A percentile compares a stretch with the other conserved stretches of the same genome.
These are phyloP conservation scores for Boletus hoseneyae DNA, from an alignment of 1,284 basidiomycete species.

Conservation along the genomic window DNA sequence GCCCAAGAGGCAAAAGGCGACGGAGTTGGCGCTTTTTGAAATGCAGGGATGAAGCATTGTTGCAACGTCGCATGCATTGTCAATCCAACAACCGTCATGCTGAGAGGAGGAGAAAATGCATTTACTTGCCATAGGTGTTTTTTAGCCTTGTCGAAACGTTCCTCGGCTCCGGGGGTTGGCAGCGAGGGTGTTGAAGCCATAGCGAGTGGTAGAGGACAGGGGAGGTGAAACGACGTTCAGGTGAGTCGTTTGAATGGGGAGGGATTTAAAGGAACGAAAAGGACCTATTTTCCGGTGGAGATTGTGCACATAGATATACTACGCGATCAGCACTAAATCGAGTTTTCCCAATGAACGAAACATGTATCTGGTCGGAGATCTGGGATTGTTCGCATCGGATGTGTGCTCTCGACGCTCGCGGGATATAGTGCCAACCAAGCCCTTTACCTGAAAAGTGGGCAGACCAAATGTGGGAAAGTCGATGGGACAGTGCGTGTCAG, in stretches of 20 bases:
- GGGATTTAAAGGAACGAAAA: slow-evolving; percentile 34
- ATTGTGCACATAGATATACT: slow-evolving; percentile 41
- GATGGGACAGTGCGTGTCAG: slow-evolving; percentile 28
- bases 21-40: slow-evolving; percentile 19
- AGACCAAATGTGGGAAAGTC: slow-evolving; percentile 34
- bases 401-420: slow-evolving; percentile 37
- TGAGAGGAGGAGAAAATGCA: slow-evolving; percentile 7
- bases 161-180: slow-evolving; percentile 23
- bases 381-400: slow-evolving; percentile 34
- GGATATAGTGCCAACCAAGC: slow-evolving; percentile 36
- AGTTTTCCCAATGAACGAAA: slow-evolving; percentile 37
- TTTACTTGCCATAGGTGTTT: slow-evolving; percentile 34
- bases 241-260: slow-evolving; percentile 22
- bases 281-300: slow-evolving; percentile 33
- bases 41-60: slow-evolving; percentile 10
- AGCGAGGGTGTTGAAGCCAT: slow-evolving; percentile 29
- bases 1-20: slow-evolving; percentile 11
- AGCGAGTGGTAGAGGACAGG: slow-evolving; percentile 20
- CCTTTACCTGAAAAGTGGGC: slow-evolving; percentile 33
- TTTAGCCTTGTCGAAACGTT: slow-evolving; percentile 36
- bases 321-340: slow-evolving; percentile 39
- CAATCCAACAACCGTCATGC: slow-evolving; percentile 2
- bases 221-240: slow-evolving; percentile 25
- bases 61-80: slow-evolving; percentile 13
- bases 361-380: slow-evolving; percentile 39